Evolutionary conservation across 225 moss, liverwort and hornwort genomes (phyloP).

Genomic region (Neckera pumila): DNA sequence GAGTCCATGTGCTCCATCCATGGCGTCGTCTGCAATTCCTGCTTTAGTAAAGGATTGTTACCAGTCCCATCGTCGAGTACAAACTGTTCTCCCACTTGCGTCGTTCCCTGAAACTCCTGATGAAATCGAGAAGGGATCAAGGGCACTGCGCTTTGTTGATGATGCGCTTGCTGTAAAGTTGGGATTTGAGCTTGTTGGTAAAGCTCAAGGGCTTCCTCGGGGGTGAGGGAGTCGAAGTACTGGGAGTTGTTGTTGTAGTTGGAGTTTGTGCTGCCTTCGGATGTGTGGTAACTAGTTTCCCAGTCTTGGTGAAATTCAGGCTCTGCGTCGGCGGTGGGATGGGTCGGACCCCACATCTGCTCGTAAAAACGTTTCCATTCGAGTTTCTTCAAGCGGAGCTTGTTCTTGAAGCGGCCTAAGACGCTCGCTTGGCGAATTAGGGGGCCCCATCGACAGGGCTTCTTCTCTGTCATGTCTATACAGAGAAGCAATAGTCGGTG

Average conservation of each 20-base stretch:
- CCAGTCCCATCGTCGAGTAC: neutral
- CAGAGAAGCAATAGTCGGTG: neutral
- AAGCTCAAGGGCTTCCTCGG: neutral
- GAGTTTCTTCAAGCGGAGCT: slow-evolving; percentile 25
- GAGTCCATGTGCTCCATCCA: slow-evolving; percentile 10
- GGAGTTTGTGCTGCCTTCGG: slow-evolving; percentile 3
- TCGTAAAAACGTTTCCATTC: slow-evolving; percentile 37
- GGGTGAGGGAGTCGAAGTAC: slow-evolving; percentile 7
- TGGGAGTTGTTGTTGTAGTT: slow-evolving; percentile 1
- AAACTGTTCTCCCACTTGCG: neutral
- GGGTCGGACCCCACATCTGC: slow-evolving; percentile 15
- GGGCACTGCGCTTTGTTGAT: neutral
- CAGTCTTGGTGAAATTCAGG: neutral
- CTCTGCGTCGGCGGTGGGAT: neutral
- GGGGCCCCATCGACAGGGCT: slow-evolving; percentile 18
- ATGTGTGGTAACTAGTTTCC: neutral
- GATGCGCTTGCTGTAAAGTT: neutral
- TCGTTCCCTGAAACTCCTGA: neutral
- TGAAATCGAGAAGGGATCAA: neutral
- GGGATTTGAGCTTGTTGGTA: neutral
- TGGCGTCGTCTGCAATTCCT: neutral
- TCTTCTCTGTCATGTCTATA: slow-evolving; percentile 19
- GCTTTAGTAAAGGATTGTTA: neutral
- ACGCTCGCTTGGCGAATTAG: slow-evolving; percentile 17
- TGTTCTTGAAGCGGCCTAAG: slow-evolving; percentile 29